Evolutionary conservation across 768 basidiomycete genomes (phyloP).

Genomic region (Trametes cubensis): DNA sequence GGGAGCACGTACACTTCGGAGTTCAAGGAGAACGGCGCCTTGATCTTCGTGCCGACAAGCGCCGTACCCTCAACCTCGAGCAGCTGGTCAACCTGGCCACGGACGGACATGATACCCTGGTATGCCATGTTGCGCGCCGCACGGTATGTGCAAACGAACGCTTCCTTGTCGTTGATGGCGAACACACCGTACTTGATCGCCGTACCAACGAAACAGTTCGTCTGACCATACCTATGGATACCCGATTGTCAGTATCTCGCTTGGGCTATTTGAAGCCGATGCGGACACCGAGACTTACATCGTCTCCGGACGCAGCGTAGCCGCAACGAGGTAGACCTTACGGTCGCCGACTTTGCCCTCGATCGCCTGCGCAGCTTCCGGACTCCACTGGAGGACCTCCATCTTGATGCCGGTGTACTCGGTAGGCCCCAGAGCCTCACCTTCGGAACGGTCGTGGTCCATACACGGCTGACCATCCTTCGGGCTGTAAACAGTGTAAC

Average conservation of each 20-base stretch:
- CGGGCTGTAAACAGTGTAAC: constrained; percentile 97
- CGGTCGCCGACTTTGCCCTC: constrained; percentile 72
- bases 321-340: constrained; percentile 91
- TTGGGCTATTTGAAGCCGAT: neutral
- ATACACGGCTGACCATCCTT: constrained; percentile 99
- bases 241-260: too few species aligned
- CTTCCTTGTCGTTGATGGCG: constrained; percentile 82
- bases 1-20: constrained; percentile 93
- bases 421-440: constrained; percentile 92
- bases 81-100: constrained; percentile 74
- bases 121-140: constrained; percentile 98
- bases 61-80: constrained; percentile 77
- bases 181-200: constrained; percentile 91
- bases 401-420: constrained; percentile 96
- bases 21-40: constrained; percentile 80
- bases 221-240: constrained; percentile 87
- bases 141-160: constrained; percentile 86
- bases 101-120: constrained; percentile 79
- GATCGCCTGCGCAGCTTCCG: constrained; percentile 63
- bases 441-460: constrained; percentile 97
- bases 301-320: constrained; percentile 94
- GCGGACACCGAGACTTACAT: constrained; percentile 60
- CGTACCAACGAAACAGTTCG: constrained; percentile 95
- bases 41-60: constrained; percentile 86
- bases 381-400: constrained; percentile 86